Base-by-base conservation (phyloP, 2,329 filamentous ascomycete species). In the Mycosphaerella sp. region DNA sequence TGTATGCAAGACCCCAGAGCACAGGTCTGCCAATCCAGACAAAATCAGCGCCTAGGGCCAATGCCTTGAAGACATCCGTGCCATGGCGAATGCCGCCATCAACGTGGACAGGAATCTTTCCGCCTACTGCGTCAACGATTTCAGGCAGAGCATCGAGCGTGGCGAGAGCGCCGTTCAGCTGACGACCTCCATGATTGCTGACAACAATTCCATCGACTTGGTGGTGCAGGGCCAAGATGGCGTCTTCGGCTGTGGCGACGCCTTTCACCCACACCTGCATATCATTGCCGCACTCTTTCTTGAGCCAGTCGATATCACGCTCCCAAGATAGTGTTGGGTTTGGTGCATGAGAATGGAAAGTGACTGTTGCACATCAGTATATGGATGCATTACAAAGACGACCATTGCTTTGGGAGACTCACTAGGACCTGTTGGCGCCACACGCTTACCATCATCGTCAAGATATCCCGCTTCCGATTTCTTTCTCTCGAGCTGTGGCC, bases 21-120 rank as follows among this genome's bases (percentile, higher is more conserved):
- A 73, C 69, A 5, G 74, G 72, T 14, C 77, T 61, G 0, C 78
- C 77, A 6, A 78, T 66, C 74, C 69, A 80, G 54, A 69, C 75
- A 64, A 70, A 78, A 50, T 78, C 70, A 0, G 77, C 78, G 2
- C 77, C 78, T 2, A 80, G 64, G 2, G 76, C 75, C 2, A 80
- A 65, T 1, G 79, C 80, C 64, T 83, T 83, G 68, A 83, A 77
- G 9, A 82, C 73, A 63, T 83, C 80, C 0, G 74, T 77, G 0
- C 79, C 80, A 11, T 76, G 74, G 39, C 80, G 64, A 32, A 83
- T 76, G 0, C 80, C 80, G 9, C 74, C 78, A 61, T 87, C 84
- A 12, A 86, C 78, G 42, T 85, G 75, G 17, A 87, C 73, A 0
- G 78, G 78, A n/a, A 84, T 72, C 54, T 74, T 76, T 14, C 76